Evolutionary conservation across 805 yeast species (phyloP), one percentile per base, ranked within the genome.

Genomic region (Starmerella floricola): DNA sequence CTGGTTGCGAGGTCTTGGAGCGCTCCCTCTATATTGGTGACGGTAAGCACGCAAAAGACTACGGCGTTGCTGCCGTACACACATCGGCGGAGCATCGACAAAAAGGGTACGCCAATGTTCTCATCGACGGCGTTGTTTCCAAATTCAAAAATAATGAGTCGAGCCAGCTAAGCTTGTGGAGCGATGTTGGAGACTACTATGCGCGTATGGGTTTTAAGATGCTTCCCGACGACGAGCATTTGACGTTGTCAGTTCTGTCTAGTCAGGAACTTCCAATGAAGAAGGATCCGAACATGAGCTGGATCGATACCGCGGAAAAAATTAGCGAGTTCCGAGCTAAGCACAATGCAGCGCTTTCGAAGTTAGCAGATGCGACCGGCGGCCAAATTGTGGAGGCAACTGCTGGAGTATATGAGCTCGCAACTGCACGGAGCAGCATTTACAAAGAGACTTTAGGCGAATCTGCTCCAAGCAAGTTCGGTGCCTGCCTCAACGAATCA

Each of bases 161-260:
- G 16, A 18, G 16, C 6, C 37, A 17, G 6, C 20, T 34, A 18
- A 34, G 37, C 20, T 13, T 34, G 15, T 34, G 37, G 37, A 34
- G 37, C 20, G 37, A 34, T 13, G 37, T 34, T 13, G 28, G 16
- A 6, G 37, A 34, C 29, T 34, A 17, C 20, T 34, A 34, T 15
- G 27, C 37, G 20, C 12, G 37, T 4, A 15, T 8, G 11, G 37
- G 37, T 27, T 34, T 34, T 18, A 19, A 15, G 20, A 8, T 8
- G n/a, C 20, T 19, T 13, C 16, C 37, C 4, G 37, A 28, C 37
- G 37, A 34, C 20, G 6, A 4, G 27, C 28, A 12, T 8, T 4
- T 8, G 13, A 10, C 29, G 28, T 11, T 34, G 26, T 6, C 26
- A 10, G 28, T 34, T 5, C 17, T 34, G 15, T 6, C 34, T 13